phyloP scores from a whole-genome alignment of 306 rosid genomes.

The Lupinus albus region DNA sequence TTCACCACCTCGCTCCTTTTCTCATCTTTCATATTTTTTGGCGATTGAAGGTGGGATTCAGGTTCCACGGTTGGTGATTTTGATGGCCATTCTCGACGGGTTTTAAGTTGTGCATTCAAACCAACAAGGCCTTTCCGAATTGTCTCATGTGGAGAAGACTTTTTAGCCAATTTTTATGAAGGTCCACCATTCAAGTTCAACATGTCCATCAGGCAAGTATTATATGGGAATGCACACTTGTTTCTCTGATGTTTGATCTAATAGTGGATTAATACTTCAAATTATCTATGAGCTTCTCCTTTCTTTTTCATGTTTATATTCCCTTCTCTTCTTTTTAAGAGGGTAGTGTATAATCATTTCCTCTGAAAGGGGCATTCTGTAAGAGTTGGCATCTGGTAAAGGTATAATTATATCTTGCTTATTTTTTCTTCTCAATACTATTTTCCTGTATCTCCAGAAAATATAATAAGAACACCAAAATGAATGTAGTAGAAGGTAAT shows the following conservation, averaged over 20 bases:
- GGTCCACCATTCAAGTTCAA: conserved; percentile 96
- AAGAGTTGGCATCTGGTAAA: neutral
- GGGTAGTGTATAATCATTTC: conserved; percentile 18
- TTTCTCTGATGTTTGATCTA: conserved; percentile 16
- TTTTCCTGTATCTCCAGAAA: neutral
- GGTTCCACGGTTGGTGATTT: conserved; percentile 95
- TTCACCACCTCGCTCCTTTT: neutral
- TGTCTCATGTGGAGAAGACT: conserved; percentile 93
- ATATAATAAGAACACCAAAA: neutral
- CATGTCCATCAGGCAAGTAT: conserved; percentile 72
- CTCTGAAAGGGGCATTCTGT: conserved; percentile 11
- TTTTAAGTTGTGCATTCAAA: conserved; percentile 82
- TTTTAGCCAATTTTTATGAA: conserved; percentile 82
- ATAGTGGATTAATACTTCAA: neutral
- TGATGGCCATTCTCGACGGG: conserved; percentile 95
- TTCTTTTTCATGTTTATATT: conserved; percentile 7
- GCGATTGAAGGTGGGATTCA: conserved; percentile 83
- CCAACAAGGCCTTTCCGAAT: conserved; percentile 96
- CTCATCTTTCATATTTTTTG: conserved; percentile 23
- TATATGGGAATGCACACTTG: conserved; percentile 21
- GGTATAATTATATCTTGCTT: neutral
- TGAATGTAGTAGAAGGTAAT: neutral
- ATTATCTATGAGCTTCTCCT: conserved; percentile 12
- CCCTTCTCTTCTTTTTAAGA: neutral
- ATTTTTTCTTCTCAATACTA: neutral